Percentiles rank a stretch among this genome's conserved stretches.
phyloP scores from a whole-genome alignment of 805 yeast genomes.

The Candida adriatica region DNA sequence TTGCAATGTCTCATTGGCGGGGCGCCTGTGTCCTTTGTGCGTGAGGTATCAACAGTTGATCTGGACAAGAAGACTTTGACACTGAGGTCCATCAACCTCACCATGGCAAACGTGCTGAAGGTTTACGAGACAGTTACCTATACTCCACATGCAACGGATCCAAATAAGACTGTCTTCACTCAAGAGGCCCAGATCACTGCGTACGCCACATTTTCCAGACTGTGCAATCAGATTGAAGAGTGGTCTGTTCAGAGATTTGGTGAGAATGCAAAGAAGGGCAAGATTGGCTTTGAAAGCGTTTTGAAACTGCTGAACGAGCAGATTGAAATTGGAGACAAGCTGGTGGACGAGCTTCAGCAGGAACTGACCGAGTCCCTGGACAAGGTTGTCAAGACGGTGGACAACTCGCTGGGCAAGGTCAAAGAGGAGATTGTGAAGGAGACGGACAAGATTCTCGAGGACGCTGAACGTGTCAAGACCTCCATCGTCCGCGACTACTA shows the following conservation, averaged over 20 bases:
- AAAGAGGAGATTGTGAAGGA: conserved; percentile 24
- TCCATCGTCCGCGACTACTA: conserved; percentile 18
- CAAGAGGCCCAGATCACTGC: conserved; percentile 91
- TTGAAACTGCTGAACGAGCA: conserved; percentile 41
- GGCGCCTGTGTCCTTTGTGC: conserved; percentile 64
- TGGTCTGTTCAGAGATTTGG: conserved; percentile 88
- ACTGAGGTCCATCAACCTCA: conserved; percentile 81
- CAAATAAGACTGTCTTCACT: conserved; percentile 52
- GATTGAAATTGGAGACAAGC: conserved; percentile 24
- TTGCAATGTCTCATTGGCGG: conserved; percentile 66
- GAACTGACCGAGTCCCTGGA: conserved; percentile 23
- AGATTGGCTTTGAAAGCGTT: conserved; percentile 78
- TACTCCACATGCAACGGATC: conserved; percentile 54
- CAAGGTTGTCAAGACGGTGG: conserved; percentile 25
- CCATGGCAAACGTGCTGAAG: conserved; percentile 65
- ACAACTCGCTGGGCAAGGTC: conserved; percentile 28
- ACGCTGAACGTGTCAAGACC: conserved; percentile 12
- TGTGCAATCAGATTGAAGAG: conserved; percentile 82
- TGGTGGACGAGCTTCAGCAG: conserved; percentile 23
- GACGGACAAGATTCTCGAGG: conserved; percentile 17
- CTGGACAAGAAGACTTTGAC: conserved; percentile 53
- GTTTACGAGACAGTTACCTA: conserved; percentile 88
- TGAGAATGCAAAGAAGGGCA: conserved; percentile 81
- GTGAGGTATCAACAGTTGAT: conserved; percentile 87
- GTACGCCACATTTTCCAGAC: conserved; percentile 56